Conservation (phyloP, 805 yeast genomes). For the Isabelozyma gotoi region DNA sequence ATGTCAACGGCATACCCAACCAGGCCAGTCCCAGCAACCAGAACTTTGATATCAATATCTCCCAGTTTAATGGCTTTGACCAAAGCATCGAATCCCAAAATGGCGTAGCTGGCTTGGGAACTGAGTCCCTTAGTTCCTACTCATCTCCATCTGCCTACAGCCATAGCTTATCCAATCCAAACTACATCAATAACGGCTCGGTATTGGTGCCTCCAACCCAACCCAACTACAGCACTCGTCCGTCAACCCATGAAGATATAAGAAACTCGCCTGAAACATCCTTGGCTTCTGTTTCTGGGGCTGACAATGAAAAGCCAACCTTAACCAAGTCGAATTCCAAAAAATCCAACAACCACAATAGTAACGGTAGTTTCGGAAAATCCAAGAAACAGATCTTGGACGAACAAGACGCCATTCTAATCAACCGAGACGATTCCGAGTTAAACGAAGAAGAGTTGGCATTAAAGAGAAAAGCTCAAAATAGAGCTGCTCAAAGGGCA, state of each 20-base stretch:
- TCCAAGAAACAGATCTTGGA: constrained; percentile 27
- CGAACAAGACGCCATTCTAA: constrained; percentile 36
- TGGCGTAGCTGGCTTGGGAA: neutral
- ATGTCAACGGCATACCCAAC: neutral
- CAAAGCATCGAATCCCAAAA: neutral
- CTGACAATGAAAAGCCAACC: neutral
- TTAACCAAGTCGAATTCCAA: neutral
- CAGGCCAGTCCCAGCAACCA: neutral
- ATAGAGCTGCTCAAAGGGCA: constrained; percentile 86
- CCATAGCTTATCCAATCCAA: neutral
- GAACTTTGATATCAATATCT: too few relatives aligned
- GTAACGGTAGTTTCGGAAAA: constrained; percentile 7
- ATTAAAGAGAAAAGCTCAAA: constrained; percentile 69
- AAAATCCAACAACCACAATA: neutral
- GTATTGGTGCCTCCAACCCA: neutral
- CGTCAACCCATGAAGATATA: neutral
- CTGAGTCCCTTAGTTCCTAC: neutral
- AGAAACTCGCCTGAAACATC: neutral
- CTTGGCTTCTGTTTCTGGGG: neutral
- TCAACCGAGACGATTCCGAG: constrained; percentile 37
- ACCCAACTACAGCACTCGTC: neutral
- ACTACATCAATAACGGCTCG: neutral
- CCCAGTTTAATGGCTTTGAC: neutral
- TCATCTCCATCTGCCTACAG: neutral
- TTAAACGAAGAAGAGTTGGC: constrained; percentile 43